phyloP scores from a whole-genome alignment of 768 basidiomycete species.

The Auricularia sp. region DNA sequence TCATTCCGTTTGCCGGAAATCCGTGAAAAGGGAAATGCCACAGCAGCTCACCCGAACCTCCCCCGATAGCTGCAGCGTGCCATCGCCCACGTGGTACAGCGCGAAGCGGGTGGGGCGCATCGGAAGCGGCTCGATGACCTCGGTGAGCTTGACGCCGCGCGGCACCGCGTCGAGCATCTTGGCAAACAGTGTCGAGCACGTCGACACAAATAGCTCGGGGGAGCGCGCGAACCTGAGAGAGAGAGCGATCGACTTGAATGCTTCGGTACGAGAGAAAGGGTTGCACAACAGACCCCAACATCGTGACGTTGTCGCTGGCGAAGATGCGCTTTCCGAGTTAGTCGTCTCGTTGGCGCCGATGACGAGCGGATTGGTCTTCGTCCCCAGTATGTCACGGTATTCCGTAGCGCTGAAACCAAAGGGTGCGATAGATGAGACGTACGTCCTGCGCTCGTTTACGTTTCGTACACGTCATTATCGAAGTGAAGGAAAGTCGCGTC shows the following conservation, averaged over 20 bases:
- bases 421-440: too few species aligned
- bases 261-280: too few species aligned
- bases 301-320: conserved; percentile 33
- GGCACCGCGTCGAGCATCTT: conserved; percentile 45
- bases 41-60: neutral
- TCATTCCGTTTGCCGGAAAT: neutral
- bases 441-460: conserved; percentile 12
- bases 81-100: neutral
- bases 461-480: conserved; percentile 5
- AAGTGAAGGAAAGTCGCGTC: conserved; percentile 2
- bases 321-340: conserved; percentile 35
- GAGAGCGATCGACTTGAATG: neutral
- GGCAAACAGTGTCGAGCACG: conserved; percentile 31
- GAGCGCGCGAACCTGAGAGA: conserved; percentile 10
- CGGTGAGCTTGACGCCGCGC: conserved; percentile 32
- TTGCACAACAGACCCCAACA: conserved; percentile 23
- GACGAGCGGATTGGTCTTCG: conserved; percentile 32
- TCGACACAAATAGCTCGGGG: conserved; percentile 25
- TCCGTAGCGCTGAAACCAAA: too few species aligned
- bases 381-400: conserved; percentile 1
- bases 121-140: conserved; percentile 18
- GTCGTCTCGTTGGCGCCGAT: conserved; percentile 24
- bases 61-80: neutral
- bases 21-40: neutral
- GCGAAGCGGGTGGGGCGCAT: neutral